Percentiles rank a stretch among this genome's conserved stretches.
Evolutionary conservation across 2,329 filamentous ascomycete species (phyloP).

Genomic region (Aaosphaeria arxii): DNA sequence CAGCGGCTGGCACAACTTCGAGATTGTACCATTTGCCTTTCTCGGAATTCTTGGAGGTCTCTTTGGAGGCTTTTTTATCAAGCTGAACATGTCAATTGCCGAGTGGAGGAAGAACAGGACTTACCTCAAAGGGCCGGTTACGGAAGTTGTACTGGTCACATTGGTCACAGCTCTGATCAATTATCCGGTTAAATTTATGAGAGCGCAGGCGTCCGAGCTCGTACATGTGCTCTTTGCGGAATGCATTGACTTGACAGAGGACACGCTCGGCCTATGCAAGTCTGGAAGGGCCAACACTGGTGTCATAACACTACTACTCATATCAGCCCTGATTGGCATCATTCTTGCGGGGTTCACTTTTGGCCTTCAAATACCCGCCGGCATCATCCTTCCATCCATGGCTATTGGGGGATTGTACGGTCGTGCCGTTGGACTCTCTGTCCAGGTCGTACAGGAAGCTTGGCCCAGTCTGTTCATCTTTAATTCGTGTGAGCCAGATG

Average conservation of each 20-base stretch:
- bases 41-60: constrained; percentile 89
- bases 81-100: constrained; percentile 83
- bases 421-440: constrained; percentile 81
- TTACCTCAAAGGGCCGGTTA: constrained; percentile 66
- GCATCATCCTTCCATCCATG: constrained; percentile 94
- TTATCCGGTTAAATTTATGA: constrained; percentile 95
- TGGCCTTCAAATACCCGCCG: constrained; percentile 88
- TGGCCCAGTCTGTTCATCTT: constrained; percentile 78
- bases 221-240: constrained; percentile 91
- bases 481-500: constrained; percentile 75
- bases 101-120: constrained; percentile 71
- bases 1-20: constrained; percentile 89
- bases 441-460: constrained; percentile 82
- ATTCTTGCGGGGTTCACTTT: constrained; percentile 85
- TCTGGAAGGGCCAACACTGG: constrained; percentile 77
- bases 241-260: constrained; percentile 76
- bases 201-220: constrained; percentile 85
- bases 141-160: constrained; percentile 77
- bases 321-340: constrained; percentile 81
- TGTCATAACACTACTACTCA: constrained; percentile 77
- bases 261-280: constrained; percentile 87
- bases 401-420: constrained; percentile 90
- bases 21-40: constrained; percentile 81
- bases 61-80: constrained; percentile 93
- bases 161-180: constrained; percentile 84